Evolutionary conservation across 257 asterid species (phyloP).

Genomic region (Marsdenia floribunda): DNA sequence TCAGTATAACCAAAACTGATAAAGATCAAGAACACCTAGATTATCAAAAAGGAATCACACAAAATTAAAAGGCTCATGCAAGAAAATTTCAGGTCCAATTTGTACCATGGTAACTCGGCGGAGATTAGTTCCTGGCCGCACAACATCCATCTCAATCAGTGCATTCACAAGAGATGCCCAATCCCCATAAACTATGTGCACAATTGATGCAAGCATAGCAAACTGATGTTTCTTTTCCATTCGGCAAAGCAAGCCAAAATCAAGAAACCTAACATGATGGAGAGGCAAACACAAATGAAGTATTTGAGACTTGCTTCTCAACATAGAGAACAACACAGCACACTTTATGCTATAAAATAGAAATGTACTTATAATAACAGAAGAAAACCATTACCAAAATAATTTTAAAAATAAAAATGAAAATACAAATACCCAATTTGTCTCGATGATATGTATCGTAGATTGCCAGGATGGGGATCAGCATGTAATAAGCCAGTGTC

Average conservation of each 20-base stretch:
- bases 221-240: conserved; percentile 92
- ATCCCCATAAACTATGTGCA: conserved; percentile 90
- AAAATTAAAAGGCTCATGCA: conserved; percentile 5
- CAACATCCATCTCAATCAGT: conserved; percentile 80
- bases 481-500: conserved; percentile 97
- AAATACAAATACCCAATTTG: conserved; percentile 62
- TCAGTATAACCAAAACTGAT: background rate
- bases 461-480: conserved; percentile 97
- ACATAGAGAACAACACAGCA: conserved; percentile 10
- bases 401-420: background rate
- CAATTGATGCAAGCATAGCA: conserved; percentile 87
- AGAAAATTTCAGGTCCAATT: conserved; percentile 18
- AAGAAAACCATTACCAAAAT: background rate
- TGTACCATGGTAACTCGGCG: conserved; percentile 78
- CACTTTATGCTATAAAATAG: background rate
- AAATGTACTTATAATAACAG: background rate
- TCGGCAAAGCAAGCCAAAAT: conserved; percentile 94
- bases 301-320: conserved; percentile 13
- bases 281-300: conserved; percentile 14
- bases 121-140: conserved; percentile 76
- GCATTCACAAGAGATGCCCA: conserved; percentile 85
- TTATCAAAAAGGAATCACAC: conserved; percentile 11
- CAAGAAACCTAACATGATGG: conserved; percentile 63
- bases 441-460: conserved; percentile 67
- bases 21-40: background rate